Evolutionary conservation across 2,329 filamentous ascomycete species (phyloP).

Genomic region (Paraphoma chrysanthemicola): DNA sequence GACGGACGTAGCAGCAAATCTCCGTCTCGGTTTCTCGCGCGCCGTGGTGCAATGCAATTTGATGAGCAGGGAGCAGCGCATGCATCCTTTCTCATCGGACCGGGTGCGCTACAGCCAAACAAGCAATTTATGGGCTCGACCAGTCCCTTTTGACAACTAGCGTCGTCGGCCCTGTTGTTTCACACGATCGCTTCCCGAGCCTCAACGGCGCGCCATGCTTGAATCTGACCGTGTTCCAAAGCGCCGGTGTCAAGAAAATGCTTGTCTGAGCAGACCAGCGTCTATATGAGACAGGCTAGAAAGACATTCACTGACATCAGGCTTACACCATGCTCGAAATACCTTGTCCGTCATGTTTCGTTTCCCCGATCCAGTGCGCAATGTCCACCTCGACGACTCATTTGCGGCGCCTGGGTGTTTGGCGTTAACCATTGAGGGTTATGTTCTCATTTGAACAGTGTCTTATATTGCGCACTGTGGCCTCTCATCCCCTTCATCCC

Average conservation of each 20-base stretch:
- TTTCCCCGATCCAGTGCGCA: slow-evolving; percentile 16
- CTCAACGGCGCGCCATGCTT: slow-evolving; percentile 11
- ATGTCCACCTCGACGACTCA: slow-evolving; percentile 15
- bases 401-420: slow-evolving; percentile 12
- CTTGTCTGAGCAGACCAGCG: slow-evolving; percentile 20
- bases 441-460: slow-evolving; percentile 7
- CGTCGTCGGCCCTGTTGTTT: slow-evolving; percentile 21
- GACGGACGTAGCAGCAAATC: not conserved
- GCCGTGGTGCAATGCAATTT: not conserved
- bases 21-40: not conserved
- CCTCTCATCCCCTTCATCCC: slow-evolving; percentile 7
- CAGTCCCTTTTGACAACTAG: slow-evolving; percentile 5
- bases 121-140: slow-evolving; percentile 2
- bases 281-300: slow-evolving; percentile 30
- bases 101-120: slow-evolving; percentile 2
- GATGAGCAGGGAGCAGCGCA: not conserved
- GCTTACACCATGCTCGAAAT: slow-evolving; percentile 10
- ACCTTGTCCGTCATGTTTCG: slow-evolving; percentile 22
- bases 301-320: slow-evolving; percentile 18
- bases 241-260: slow-evolving; percentile 22
- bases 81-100: slow-evolving; percentile 1
- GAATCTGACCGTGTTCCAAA: slow-evolving; percentile 18
- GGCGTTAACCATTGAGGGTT: not conserved
- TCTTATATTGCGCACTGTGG: slow-evolving; percentile 15
- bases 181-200: slow-evolving; percentile 13